Evolutionary conservation across 2,329 filamentous ascomycete species (phyloP).

Genomic region (Fusarium secorum): DNA sequence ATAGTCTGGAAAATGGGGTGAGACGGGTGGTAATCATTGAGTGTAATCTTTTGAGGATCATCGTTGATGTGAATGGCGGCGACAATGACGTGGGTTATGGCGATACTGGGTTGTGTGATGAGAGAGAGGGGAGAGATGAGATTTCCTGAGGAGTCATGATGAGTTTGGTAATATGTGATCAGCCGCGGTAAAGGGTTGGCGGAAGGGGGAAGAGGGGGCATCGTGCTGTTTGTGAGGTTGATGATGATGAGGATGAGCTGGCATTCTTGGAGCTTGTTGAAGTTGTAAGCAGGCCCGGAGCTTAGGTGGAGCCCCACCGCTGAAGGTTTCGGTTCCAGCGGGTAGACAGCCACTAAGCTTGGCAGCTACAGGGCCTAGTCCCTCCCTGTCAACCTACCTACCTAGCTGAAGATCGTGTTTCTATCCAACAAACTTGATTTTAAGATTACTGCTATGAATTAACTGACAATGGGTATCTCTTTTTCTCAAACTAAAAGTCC

Average conservation of each 20-base stretch:
- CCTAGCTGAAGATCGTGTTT: background rate
- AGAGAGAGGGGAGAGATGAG: constrained; percentile 63
- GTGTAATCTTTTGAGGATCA: constrained; percentile 69
- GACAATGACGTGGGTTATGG: constrained; percentile 81
- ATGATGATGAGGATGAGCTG: constrained; percentile 3
- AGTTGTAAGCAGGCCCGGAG: background rate
- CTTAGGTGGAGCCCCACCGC: constrained; percentile 9
- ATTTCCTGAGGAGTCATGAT: constrained; percentile 54
- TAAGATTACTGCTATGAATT: background rate
- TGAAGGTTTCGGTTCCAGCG: constrained; percentile 4
- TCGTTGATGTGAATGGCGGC: constrained; percentile 86
- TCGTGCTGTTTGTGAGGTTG: constrained; percentile 13
- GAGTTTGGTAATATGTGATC: constrained; percentile 64
- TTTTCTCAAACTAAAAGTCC: constrained; percentile 23
- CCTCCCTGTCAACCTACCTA: background rate
- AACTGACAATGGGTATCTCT: background rate
- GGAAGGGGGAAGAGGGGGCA: constrained; percentile 45
- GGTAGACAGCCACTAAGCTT: constrained; percentile 20
- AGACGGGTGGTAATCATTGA: constrained; percentile 82
- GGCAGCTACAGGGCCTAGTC: background rate
- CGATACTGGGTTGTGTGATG: constrained; percentile 56
- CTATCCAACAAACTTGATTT: background rate
- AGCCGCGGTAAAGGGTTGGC: constrained; percentile 54
- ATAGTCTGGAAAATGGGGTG: constrained; percentile 72
- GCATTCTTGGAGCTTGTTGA: background rate